These are phyloP conservation scores for Desmodesmus armatus DNA, from an alignment of 139 green algal species.

Conservation along the genomic window DNA sequence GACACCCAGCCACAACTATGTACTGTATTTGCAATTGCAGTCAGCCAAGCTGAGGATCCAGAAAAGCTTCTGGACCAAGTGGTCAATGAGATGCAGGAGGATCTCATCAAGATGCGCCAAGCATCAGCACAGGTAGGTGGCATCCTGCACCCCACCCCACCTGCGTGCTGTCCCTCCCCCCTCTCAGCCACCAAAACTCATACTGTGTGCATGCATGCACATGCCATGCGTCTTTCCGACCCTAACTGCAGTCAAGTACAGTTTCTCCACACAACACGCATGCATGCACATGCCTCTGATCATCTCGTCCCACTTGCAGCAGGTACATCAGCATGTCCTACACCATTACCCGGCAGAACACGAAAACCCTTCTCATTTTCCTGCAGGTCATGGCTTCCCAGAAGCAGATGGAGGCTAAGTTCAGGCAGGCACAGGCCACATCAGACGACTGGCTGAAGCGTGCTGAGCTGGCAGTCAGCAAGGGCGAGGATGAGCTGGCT, in stretches of 20 bases:
- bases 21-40: slow-evolving; percentile 48
- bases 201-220: background rate
- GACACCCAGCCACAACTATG: background rate
- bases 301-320: no score
- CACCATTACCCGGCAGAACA: no score
- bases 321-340: no score
- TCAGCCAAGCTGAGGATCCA: slow-evolving; percentile 90
- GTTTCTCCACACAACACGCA: no score
- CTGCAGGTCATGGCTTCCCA: slow-evolving; percentile 95
- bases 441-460: slow-evolving; percentile 90
- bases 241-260: no score
- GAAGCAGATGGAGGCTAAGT: slow-evolving; percentile 98
- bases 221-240: no score
- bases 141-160: no score
- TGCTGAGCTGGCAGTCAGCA: slow-evolving; percentile 95
- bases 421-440: slow-evolving; percentile 83
- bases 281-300: no score
- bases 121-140: slow-evolving; percentile 92
- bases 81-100: slow-evolving; percentile 97
- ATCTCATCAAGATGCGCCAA: slow-evolving; percentile 98
- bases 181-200: no score
- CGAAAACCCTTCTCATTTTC: no score
- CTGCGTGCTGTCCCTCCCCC: no score
- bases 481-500: slow-evolving; percentile 97
- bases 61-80: slow-evolving; percentile 99